Percentiles rank a stretch among this genome's conserved stretches.
These are phyloP conservation scores for Madurella fahalii DNA, from an alignment of 2,329 filamentous ascomycete genomes.

Conservation along the genomic window DNA sequence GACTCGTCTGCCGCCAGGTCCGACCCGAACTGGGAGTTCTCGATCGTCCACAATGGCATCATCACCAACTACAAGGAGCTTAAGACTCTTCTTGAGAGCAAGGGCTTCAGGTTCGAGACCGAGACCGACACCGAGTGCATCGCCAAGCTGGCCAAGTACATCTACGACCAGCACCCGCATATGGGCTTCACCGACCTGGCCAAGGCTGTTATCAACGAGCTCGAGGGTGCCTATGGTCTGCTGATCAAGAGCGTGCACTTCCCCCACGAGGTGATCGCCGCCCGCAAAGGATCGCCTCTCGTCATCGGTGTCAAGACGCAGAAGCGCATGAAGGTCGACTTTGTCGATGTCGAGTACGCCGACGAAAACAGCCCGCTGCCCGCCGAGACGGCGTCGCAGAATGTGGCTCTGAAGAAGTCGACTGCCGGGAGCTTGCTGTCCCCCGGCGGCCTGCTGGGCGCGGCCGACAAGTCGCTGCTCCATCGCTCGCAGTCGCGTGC, in stretches of 20 bases:
- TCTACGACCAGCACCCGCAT: slow-evolving; percentile 89
- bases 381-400: slow-evolving; percentile 92
- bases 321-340: slow-evolving; percentile 99
- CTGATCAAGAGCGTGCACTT: slow-evolving; percentile 98
- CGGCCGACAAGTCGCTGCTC: slow-evolving; percentile 94
- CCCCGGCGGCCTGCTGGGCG: slow-evolving; percentile 69
- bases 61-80: slow-evolving; percentile 99
- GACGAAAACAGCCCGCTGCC: slow-evolving; percentile 80
- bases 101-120: slow-evolving; percentile 98
- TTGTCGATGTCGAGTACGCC: slow-evolving; percentile 96
- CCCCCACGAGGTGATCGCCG: slow-evolving; percentile 95
- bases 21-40: slow-evolving; percentile 92
- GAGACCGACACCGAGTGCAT: slow-evolving; percentile 99
- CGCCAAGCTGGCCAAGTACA: slow-evolving; percentile 97
- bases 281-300: slow-evolving; percentile 95
- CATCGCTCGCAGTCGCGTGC: slow-evolving; percentile 98
- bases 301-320: slow-evolving; percentile 95
- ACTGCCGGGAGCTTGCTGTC: slow-evolving; percentile 68
- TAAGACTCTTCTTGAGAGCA: slow-evolving; percentile 84
- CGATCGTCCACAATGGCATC: slow-evolving; percentile 98
- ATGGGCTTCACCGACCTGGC: slow-evolving; percentile 95
- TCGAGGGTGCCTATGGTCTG: slow-evolving; percentile 95
- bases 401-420: slow-evolving; percentile 95
- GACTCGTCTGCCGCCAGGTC: slow-evolving; percentile 56
- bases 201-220: slow-evolving; percentile 97